Percentiles rank a stretch among this genome's conserved stretches.
Evolutionary conservation across 371 early-diverging fungal genomes (phyloP).

Genomic region (Mucor mucedo): DNA sequence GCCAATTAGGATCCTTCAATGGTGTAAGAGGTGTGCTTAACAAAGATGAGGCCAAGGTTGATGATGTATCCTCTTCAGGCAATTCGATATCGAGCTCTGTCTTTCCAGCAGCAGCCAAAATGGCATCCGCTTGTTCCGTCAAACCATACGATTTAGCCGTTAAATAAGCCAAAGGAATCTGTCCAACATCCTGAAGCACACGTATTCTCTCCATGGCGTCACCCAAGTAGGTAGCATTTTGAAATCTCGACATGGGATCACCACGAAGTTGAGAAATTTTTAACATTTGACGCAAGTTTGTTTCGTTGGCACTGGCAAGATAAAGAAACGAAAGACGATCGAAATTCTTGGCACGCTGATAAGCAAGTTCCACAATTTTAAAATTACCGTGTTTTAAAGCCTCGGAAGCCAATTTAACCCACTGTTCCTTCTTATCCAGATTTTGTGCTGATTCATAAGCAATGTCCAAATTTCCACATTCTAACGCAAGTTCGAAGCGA

Average conservation of each 20-base stretch:
- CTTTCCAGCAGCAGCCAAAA: constrained; percentile 72
- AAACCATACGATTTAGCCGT: constrained; percentile 90
- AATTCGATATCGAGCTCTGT: constrained; percentile 68
- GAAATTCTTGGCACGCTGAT: constrained; percentile 87
- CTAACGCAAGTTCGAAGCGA: constrained; percentile 95
- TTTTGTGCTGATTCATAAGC: constrained; percentile 90
- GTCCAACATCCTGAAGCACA: constrained; percentile 82
- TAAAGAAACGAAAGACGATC: constrained; percentile 94
- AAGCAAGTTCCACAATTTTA: constrained; percentile 85
- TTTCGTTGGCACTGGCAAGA: constrained; percentile 84
- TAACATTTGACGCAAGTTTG: constrained; percentile 89
- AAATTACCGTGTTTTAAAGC: constrained; percentile 90
- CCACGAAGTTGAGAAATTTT: constrained; percentile 85
- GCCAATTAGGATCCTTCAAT: constrained; percentile 86
- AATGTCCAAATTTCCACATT: constrained; percentile 94
- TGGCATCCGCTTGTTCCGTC: constrained; percentile 80
- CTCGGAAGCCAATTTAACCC: constrained; percentile 85
- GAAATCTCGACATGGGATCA: constrained; percentile 85
- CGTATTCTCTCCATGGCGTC: constrained; percentile 85
- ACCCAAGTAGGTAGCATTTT: constrained; percentile 87
- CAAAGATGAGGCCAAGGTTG: constrained; percentile 53
- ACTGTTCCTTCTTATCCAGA: constrained; percentile 85
- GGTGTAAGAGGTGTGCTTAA: constrained; percentile 62
- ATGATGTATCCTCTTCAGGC: constrained; percentile 34
- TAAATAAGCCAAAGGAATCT: constrained; percentile 88